These are phyloP conservation scores for Kitagawia praeruptora DNA, from an alignment of 129 eudicot genomes.

Conservation along the genomic window DNA sequence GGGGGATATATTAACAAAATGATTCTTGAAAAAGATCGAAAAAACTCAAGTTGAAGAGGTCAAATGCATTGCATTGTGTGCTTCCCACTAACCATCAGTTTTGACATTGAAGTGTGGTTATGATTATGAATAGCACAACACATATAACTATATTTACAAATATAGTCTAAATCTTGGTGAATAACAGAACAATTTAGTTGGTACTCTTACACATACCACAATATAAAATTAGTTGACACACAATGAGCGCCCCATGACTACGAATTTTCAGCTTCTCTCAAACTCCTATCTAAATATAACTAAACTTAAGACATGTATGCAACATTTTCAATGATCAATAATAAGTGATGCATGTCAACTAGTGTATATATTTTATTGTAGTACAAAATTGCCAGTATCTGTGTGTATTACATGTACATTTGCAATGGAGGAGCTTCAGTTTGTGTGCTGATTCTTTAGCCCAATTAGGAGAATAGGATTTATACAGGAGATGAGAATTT, in stretches of 20 bases:
- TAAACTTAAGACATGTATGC: too few relatives aligned
- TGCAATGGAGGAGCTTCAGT: not conserved
- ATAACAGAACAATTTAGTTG: not conserved
- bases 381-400: not conserved
- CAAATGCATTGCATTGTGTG: constrained; percentile 10
- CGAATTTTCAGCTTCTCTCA: constrained; percentile 8
- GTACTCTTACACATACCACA: not conserved
- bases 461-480: not conserved
- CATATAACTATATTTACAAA: too few relatives aligned
- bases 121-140: too few relatives aligned
- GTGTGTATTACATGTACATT: not conserved
- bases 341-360: not conserved
- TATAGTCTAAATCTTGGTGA: not conserved
- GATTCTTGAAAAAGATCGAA: too few relatives aligned
- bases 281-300: not conserved
- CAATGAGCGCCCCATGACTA: constrained; percentile 9
- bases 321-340: not conserved
- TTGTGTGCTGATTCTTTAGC: not conserved
- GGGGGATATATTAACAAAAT: too few relatives aligned
- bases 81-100: constrained; percentile 8
- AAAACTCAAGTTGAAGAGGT: not conserved
- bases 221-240: not conserved
- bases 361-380: not conserved
- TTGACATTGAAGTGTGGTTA: not conserved
- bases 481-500: constrained; percentile 14